Base-by-base conservation (phyloP, 2,329 filamentous ascomycete species). In the Colletotrichum incanum region DNA sequence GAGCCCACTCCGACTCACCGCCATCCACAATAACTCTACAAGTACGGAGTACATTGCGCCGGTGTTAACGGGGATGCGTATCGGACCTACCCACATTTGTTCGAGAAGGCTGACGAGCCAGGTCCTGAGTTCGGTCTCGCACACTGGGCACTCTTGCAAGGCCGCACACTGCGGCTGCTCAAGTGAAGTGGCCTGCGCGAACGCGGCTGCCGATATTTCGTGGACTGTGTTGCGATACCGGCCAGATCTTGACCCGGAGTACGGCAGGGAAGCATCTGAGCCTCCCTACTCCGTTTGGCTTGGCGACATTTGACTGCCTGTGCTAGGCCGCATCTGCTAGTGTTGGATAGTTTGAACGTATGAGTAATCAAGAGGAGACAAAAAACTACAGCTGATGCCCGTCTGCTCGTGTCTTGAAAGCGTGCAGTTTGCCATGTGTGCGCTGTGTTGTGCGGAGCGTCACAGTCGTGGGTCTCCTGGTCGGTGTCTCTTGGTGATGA, bases 1-100 rank as follows among this genome's bases (percentile, higher is more conserved):
- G 49, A 49, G 23, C 45, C 52, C 69, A 59, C 65, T 54, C 41
- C 65, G 65, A 64, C 65, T 72, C 70, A 72, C 70, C 70, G 70
- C 70, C 70, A 72, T 64, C 69, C 65, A 63, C 34, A 69, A 58
- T 54, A 41, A 47, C 63, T 47, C 34, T 45, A 37, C 60, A 60
- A 47, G 47, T 26, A 62, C 58, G 45, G 39, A 56, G 43, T n/a
- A 72, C 20, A 43, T 26, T 41, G 66, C 59, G 70, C 54, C 60
- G 55, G 54, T 70, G 59, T 62, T 59, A 71, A 55, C 34, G 31
- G 61, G 55, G 49, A 50, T 31, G 18, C 31, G 39, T 14, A 56
- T 61, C 47, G 56, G 54, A 43, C 18, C 49, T 55, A 34, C 28
- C 50, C 55, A 37, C 26, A 39, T 26, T 23, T n/a, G 20, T 41